Evolutionary conservation across 1,139 yeast species (phyloP).

Genomic region (Yamadazyma buinensis): DNA sequence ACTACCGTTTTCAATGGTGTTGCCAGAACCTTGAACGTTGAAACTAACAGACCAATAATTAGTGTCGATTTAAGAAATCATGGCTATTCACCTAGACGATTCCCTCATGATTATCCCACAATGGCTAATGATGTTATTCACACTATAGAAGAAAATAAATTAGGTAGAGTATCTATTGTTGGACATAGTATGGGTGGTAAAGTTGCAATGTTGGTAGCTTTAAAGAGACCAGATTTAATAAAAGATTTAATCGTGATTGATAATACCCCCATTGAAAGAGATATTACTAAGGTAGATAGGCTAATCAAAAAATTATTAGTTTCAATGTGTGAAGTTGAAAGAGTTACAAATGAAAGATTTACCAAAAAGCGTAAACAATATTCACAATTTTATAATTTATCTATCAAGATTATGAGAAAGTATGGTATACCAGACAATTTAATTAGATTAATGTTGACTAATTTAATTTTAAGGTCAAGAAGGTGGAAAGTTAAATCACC

Average conservation of each 20-base stretch:
- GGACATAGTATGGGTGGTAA: constrained; percentile 59
- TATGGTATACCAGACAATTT: background rate
- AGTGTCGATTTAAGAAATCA: constrained; percentile 53
- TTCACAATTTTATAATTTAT: constrained; percentile 1
- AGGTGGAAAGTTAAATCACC: background rate
- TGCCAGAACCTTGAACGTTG: constrained; percentile 30
- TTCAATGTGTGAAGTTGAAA: constrained; percentile 34
- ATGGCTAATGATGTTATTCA: constrained; percentile 42
- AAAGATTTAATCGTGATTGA: constrained; percentile 43
- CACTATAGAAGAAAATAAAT: constrained; percentile 24
- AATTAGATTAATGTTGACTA: background rate
- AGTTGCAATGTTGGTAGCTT: constrained; percentile 43
- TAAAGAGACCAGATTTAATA: constrained; percentile 35
- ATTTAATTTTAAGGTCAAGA: constrained; percentile 2
- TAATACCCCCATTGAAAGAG: constrained; percentile 37
- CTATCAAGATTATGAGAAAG: constrained; percentile 1
- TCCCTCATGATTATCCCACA: constrained; percentile 40
- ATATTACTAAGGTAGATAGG: constrained; percentile 1
- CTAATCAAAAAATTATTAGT: constrained; percentile 13
- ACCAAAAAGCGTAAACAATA: constrained; percentile 3
- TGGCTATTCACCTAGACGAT: constrained; percentile 43
- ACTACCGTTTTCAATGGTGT: constrained; percentile 36
- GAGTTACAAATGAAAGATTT: background rate
- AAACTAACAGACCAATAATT: constrained; percentile 28
- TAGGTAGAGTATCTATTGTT: constrained; percentile 29